phyloP scores from a whole-genome alignment of 257 asterid species.

The Solanum habrochaites region DNA sequence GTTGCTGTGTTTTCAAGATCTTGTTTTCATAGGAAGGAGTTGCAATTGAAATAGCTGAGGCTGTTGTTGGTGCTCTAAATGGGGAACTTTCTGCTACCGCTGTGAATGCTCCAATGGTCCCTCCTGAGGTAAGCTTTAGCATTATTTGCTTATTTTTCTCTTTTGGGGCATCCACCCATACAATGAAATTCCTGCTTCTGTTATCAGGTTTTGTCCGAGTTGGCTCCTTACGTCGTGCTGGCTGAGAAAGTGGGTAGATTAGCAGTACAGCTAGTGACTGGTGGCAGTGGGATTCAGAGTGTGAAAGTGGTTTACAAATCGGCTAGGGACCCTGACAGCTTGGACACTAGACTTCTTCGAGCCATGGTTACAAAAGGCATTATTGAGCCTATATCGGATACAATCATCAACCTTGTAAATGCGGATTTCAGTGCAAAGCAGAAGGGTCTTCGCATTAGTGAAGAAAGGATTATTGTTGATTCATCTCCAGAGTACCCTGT shows the following conservation, averaged over 20 bases:
- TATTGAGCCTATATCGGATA: slow-evolving; percentile 80
- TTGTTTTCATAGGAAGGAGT: slow-evolving; percentile 73
- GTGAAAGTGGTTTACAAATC: slow-evolving; percentile 78
- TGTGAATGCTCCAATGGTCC: slow-evolving; percentile 98
- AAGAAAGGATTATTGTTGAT: slow-evolving; percentile 53
- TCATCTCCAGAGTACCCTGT: slow-evolving; percentile 60
- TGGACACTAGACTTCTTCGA: slow-evolving; percentile 91
- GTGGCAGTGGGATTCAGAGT: slow-evolving; percentile 82
- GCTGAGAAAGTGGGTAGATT: slow-evolving; percentile 92
- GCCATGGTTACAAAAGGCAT: slow-evolving; percentile 97
- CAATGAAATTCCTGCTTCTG: not conserved
- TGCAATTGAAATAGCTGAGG: slow-evolving; percentile 97
- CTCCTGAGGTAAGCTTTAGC: slow-evolving; percentile 58
- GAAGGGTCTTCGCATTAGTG: slow-evolving; percentile 81
- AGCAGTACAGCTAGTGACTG: slow-evolving; percentile 81
- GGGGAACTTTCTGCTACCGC: slow-evolving; percentile 99
- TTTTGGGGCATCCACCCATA: not conserved
- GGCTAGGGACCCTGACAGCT: slow-evolving; percentile 68
- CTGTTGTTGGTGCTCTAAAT: slow-evolving; percentile 86
- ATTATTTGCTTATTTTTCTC: not conserved
- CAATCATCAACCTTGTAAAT: slow-evolving; percentile 85
- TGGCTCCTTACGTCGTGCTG: slow-evolving; percentile 75
- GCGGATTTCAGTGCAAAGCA: slow-evolving; percentile 96
- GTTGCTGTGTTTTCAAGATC: not conserved
- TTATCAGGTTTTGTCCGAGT: slow-evolving; percentile 69